These are phyloP conservation scores for Mycena sp. DNA, from an alignment of 1,284 basidiomycete genomes.

Conservation along the genomic window DNA sequence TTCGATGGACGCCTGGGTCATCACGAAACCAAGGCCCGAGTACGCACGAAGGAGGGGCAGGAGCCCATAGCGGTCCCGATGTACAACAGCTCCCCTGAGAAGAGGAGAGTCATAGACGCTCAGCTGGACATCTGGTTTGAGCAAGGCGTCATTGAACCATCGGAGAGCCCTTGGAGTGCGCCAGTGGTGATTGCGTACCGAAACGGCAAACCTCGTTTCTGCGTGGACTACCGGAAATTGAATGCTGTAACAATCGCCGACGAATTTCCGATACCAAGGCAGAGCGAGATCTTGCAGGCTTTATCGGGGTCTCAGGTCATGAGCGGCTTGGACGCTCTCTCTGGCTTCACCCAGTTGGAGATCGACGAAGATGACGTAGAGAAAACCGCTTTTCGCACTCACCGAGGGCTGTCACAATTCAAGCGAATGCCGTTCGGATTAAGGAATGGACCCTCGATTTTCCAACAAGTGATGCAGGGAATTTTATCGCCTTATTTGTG, in stretches of 20 bases:
- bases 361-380: slow-evolving; percentile 44
- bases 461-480: too few relatives aligned
- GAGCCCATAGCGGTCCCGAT: slow-evolving; percentile 8
- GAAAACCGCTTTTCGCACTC: slow-evolving; percentile 52
- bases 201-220: too few relatives aligned
- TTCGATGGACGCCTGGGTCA: slow-evolving; percentile 44
- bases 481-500: too few relatives aligned
- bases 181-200: slow-evolving; percentile 29
- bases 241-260: slow-evolving; percentile 50
- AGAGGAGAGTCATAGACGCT: slow-evolving; percentile 45
- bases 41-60: slow-evolving; percentile 3
- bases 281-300: slow-evolving; percentile 50
- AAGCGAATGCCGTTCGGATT: slow-evolving; percentile 40
- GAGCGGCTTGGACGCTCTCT: slow-evolving; percentile 50
- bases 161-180: slow-evolving; percentile 48
- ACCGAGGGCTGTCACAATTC: slow-evolving; percentile 54
- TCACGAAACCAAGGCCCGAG: slow-evolving; percentile 36
- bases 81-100: slow-evolving; percentile 43
- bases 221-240: slow-evolving; percentile 26
- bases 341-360: slow-evolving; percentile 53
- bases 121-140: slow-evolving; percentile 46
- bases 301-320: slow-evolving; percentile 48
- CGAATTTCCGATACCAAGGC: slow-evolving; percentile 54
- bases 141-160: slow-evolving; percentile 48
- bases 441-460: too few relatives aligned